A percentile compares a stretch with the other conserved stretches of the same genome.
Conservation (phyloP, 208 protist genomes). For the Leptomonas seymouri region DNA sequence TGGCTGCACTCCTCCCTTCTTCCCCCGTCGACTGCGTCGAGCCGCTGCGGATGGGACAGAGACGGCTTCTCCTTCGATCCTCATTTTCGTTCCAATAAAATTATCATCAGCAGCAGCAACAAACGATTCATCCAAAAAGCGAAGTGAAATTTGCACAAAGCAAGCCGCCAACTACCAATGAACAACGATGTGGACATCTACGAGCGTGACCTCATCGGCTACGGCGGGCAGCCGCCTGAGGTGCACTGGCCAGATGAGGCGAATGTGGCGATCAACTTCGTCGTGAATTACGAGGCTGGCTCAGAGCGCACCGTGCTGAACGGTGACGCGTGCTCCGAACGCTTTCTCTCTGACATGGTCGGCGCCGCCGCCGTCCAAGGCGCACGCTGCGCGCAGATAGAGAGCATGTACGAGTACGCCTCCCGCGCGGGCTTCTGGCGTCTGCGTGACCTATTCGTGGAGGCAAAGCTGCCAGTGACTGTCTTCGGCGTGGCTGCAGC, state of each 20-base stretch:
- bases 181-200: constrained; percentile 19
- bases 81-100: too few species aligned
- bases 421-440: constrained; percentile 44
- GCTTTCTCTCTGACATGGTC: constrained; percentile 36
- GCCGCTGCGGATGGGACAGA: too few species aligned
- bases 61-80: too few species aligned
- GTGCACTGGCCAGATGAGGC: constrained; percentile 28
- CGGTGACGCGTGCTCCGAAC: constrained; percentile 30
- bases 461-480: constrained; percentile 25
- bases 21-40: too few species aligned
- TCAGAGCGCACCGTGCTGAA: constrained; percentile 31
- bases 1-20: too few species aligned
- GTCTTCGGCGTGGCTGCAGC: constrained; percentile 40
- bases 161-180: not conserved
- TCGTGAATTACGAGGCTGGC: constrained; percentile 41
- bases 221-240: constrained; percentile 30
- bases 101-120: too few species aligned
- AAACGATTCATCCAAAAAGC: not conserved
- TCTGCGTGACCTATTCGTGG: constrained; percentile 25
- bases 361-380: constrained; percentile 21
- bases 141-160: not conserved
- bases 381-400: constrained; percentile 32
- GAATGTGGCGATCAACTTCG: constrained; percentile 39
- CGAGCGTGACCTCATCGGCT: constrained; percentile 37
- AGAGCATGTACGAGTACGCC: constrained; percentile 52